A percentile compares a stretch with the other conserved stretches of the same genome.
These are phyloP conservation scores for Kazachstania sp. DNA, from an alignment of 1,139 yeast species.

Conservation along the genomic window DNA sequence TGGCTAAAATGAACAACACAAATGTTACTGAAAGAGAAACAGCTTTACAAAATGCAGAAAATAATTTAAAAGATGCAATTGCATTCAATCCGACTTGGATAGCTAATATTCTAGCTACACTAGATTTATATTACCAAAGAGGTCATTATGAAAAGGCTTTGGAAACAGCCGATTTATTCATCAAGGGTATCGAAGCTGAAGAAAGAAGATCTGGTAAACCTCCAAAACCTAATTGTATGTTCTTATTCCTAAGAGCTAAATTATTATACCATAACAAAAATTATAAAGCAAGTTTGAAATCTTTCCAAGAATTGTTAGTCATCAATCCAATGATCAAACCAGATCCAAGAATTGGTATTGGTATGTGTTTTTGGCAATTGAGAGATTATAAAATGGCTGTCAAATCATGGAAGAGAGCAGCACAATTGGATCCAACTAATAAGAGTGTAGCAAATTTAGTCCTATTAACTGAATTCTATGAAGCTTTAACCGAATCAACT, in stretches of 20 bases:
- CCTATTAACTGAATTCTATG: slow-evolving; percentile 61
- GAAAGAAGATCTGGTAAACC: slow-evolving; percentile 24
- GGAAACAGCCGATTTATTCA: slow-evolving; percentile 49
- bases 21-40: slow-evolving; percentile 23
- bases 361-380: slow-evolving; percentile 86
- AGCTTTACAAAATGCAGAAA: slow-evolving; percentile 31
- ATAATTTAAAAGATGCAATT: slow-evolving; percentile 33
- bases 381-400: slow-evolving; percentile 71
- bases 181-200: slow-evolving; percentile 35
- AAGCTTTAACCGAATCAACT: slow-evolving; percentile 38
- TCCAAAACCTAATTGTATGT: slow-evolving; percentile 53
- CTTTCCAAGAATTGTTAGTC: slow-evolving; percentile 74
- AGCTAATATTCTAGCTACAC: slow-evolving; percentile 54
- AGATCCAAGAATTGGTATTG: slow-evolving; percentile 92
- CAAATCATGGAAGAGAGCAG: slow-evolving; percentile 73
- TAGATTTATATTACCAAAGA: slow-evolving; percentile 40
- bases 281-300: slow-evolving; percentile 63
- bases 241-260: slow-evolving; percentile 80
- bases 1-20: slow-evolving; percentile 35
- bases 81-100: slow-evolving; percentile 37
- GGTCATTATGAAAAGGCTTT: slow-evolving; percentile 57
- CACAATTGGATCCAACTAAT: slow-evolving; percentile 56
- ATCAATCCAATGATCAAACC: slow-evolving; percentile 73
- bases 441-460: slow-evolving; percentile 59
- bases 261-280: slow-evolving; percentile 64